Conservation (phyloP, 2,329 filamentous ascomycete genomes). For the Zymoseptoria brevis region DNA sequence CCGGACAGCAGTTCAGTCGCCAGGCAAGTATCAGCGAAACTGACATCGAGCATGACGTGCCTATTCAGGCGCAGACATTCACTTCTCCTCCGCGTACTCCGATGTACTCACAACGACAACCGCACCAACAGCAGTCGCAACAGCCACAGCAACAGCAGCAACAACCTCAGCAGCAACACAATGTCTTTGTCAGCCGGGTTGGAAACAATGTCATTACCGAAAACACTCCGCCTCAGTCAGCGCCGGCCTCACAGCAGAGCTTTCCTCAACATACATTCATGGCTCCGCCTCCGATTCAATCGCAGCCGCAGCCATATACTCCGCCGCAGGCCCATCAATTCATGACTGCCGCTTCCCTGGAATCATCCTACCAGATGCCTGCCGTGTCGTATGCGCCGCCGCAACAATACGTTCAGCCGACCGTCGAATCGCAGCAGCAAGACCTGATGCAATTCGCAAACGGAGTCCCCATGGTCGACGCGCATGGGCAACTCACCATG, state of each 20-base stretch:
- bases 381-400: constrained; percentile 9
- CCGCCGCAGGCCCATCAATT: constrained; percentile 13
- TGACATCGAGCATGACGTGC: constrained; percentile 23
- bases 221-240: constrained; percentile 44
- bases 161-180: not conserved
- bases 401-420: constrained; percentile 9
- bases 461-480: constrained; percentile 22
- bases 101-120: constrained; percentile 23
- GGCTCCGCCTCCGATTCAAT: constrained; percentile 8
- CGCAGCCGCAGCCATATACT: constrained; percentile 11
- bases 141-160: constrained; percentile 2
- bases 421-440: constrained; percentile 5
- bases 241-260: constrained; percentile 41
- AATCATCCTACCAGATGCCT: constrained; percentile 15
- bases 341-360: constrained; percentile 23
- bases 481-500: constrained; percentile 19
- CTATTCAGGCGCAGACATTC: constrained; percentile 24
- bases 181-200: constrained; percentile 21
- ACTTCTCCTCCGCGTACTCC: constrained; percentile 43
- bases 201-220: constrained; percentile 31
- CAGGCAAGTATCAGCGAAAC: constrained; percentile 35
- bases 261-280: constrained; percentile 35
- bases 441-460: constrained; percentile 18
- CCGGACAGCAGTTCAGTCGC: constrained; percentile 25
- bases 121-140: constrained; percentile 15